phyloP scores from a whole-genome alignment of 495 filamentous ascomycete genomes.

The Penicillium silybi region DNA sequence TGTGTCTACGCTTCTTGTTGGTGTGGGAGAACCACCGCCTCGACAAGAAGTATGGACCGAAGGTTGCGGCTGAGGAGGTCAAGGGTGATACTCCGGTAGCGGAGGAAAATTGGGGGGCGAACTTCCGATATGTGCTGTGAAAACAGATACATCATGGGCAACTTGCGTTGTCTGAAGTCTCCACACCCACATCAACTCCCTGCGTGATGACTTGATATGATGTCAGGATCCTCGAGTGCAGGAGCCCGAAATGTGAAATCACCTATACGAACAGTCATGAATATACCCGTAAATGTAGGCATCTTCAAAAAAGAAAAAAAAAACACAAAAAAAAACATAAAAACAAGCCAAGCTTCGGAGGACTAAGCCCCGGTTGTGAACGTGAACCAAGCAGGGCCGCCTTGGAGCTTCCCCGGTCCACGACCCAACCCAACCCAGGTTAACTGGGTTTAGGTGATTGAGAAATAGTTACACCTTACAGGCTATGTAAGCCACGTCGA shows the following conservation, averaged over 20 bases:
- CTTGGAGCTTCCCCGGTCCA: too few relatives aligned
- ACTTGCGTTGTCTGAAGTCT: not conserved
- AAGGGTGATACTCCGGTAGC: slow-evolving; percentile 21
- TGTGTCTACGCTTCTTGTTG: slow-evolving; percentile 52
- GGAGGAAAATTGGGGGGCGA: slow-evolving; percentile 51
- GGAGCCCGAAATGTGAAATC: not conserved
- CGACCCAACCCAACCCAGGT: not conserved
- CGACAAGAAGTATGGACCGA: slow-evolving; percentile 46
- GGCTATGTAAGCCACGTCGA: not conserved
- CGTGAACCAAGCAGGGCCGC: too few relatives aligned
- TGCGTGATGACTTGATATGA: slow-evolving; percentile 3
- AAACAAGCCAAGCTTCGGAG: too few relatives aligned
- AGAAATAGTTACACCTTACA: not conserved
- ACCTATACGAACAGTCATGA: not conserved
- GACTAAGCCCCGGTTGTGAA: not conserved
- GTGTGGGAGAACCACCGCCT: slow-evolving; percentile 59
- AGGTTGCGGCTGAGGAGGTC: slow-evolving; percentile 16
- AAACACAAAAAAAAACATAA: too few relatives aligned
- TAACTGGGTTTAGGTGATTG: not conserved
- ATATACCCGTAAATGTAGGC: not conserved
- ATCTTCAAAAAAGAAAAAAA: not conserved
- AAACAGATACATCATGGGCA: not conserved
- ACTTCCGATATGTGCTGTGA: slow-evolving; percentile 46
- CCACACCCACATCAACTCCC: not conserved
- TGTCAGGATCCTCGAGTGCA: slow-evolving; percentile 2